phyloP scores from a whole-genome alignment of 1,284 basidiomycete genomes.

The Leccinum angustisporum region DNA sequence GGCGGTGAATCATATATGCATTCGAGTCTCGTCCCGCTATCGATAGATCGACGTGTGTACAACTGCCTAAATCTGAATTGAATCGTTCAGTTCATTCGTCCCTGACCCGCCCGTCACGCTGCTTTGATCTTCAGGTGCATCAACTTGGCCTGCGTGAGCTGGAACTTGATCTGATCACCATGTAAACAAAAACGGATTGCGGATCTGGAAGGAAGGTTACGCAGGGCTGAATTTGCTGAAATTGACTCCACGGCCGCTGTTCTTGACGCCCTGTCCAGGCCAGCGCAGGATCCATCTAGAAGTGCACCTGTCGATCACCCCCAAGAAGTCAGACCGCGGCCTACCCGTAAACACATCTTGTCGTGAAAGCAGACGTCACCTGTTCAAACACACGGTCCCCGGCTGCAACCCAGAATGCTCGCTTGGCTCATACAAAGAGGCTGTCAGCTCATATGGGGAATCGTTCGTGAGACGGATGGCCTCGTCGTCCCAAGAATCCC shows the following conservation, averaged over 20 bases:
- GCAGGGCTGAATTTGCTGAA: slow-evolving; percentile 75
- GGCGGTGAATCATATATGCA: no score
- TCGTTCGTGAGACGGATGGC: slow-evolving; percentile 93
- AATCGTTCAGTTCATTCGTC: no score
- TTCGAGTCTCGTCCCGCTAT: no score
- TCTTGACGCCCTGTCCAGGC: slow-evolving; percentile 87
- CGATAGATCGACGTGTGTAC: no score
- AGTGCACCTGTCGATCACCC: slow-evolving; percentile 58
- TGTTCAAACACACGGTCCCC: slow-evolving; percentile 64
- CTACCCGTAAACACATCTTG: background rate
- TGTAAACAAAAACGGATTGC: no score
- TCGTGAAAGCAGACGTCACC: slow-evolving; percentile 37
- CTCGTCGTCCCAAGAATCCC: slow-evolving; percentile 63
- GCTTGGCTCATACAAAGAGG: slow-evolving; percentile 74
- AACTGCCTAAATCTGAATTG: no score
- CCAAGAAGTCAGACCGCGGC: background rate
- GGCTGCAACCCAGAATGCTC: slow-evolving; percentile 59
- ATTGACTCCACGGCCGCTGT: slow-evolving; percentile 88
- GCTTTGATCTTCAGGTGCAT: no score
- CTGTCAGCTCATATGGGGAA: slow-evolving; percentile 92
- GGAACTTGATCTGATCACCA: no score
- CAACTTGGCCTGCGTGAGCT: no score
- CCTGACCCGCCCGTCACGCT: no score
- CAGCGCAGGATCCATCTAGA: slow-evolving; percentile 83
- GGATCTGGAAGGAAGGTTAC: slow-evolving; percentile 26